phyloP scores from a whole-genome alignment of 2,329 filamentous ascomycete genomes.

The Sphaerulina musiva region DNA sequence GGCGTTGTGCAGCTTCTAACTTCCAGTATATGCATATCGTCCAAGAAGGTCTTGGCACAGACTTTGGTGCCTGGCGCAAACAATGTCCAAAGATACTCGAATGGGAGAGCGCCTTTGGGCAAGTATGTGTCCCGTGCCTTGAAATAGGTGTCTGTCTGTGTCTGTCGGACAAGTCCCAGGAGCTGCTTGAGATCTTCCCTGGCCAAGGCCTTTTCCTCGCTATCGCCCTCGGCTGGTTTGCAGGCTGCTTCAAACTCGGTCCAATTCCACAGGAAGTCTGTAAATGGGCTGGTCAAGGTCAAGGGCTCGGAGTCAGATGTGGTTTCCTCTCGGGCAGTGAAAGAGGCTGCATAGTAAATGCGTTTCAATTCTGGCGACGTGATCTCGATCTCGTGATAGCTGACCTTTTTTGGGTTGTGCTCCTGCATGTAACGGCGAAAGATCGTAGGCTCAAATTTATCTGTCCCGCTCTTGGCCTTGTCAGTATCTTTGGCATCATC shows the following conservation, averaged over 20 bases:
- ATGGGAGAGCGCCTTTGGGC: not conserved
- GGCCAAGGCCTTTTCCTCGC: not conserved
- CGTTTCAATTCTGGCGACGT: not conserved
- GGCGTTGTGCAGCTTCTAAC: not conserved
- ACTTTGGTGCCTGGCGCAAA: not conserved
- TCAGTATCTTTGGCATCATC: not conserved
- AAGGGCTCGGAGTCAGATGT: too few relatives aligned
- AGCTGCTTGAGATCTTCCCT: slow-evolving; percentile 5
- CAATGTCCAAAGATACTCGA: slow-evolving; percentile 1
- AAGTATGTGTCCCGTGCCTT: not conserved
- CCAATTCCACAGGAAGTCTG: slow-evolving; percentile 4
- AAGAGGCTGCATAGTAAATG: too few relatives aligned
- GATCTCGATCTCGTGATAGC: slow-evolving; percentile 6
- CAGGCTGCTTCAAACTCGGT: not conserved
- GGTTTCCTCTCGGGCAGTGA: too few relatives aligned
- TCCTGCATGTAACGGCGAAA: slow-evolving; percentile 3
- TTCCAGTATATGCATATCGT: not conserved
- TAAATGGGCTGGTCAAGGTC: not conserved
- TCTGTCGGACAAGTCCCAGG: not conserved
- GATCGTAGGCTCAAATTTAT: not conserved
- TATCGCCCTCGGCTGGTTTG: not conserved
- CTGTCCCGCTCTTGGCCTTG: not conserved
- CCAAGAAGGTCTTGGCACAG: not conserved
- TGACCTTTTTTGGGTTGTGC: slow-evolving; percentile 2
- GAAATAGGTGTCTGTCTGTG: not conserved